Evolutionary conservation across 129 eudicot genomes (phyloP), one percentile per base, ranked within the genome.

Genomic region (Ambrosia trifida): DNA sequence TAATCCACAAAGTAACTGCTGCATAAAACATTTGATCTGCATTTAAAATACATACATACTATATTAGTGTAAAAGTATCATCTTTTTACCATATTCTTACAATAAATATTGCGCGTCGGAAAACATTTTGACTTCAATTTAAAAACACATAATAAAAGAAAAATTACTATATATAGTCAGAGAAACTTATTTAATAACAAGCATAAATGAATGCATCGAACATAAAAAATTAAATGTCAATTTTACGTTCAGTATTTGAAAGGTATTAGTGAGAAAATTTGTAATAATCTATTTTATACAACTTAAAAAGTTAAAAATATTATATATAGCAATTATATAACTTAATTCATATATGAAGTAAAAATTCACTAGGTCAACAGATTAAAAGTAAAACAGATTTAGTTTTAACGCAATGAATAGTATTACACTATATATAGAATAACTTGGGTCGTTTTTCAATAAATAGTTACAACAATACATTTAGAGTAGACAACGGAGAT

Each of bases 1-100:
- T 47, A 88, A 85, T 17, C 95, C 95, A 57, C 88, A 56, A 19
- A 88, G 79, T 62, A 88, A 68, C 70, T 88, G 95, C 68, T 80
- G 84, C 90, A 88, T 88, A 56, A 62, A 88, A 62, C 95, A 88
- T 69, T 82, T 88, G 66, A 88, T 82, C 90, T 88, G 85, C 82
- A 50, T 40, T 72, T 60, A 8, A 44, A 59, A 49, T 4, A 58
- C 71, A 74, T 46, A n/a, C 43, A 28, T 67, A 40, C 28, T 67
- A 16, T 41, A 72, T 79, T 66, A 75, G 64, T 12, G 41, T 31
- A 58, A 28, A 57, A 30, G 12, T 30, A 30, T 30, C 2, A 57
- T 57, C 36, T 24, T 57, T 57, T 28, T 10, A 20, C 35, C 24
- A 57, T 28, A 24, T 24, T 33, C 63, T 28, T 57, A 28, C 38